phyloP scores from a whole-genome alignment of 208 protist species.

The Leishmania turanica region DNA sequence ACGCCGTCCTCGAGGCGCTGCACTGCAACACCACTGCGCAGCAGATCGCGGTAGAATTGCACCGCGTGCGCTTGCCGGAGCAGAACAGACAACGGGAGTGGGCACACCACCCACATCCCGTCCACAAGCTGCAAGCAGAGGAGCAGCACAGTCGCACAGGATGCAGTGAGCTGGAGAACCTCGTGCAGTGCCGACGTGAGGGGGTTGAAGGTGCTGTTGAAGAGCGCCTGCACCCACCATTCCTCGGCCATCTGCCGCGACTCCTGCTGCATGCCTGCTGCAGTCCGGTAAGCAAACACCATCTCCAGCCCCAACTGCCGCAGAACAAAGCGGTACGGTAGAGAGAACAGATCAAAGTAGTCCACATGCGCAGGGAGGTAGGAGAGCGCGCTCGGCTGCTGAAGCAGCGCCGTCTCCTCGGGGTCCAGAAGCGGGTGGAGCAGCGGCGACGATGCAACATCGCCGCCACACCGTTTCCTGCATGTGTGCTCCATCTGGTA shows the following conservation, averaged over 20 bases:
- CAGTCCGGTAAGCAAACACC: constrained; percentile 61
- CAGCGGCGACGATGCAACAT: neutral
- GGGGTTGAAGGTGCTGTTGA: constrained; percentile 40
- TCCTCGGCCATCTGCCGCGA: constrained; percentile 36
- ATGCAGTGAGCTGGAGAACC: constrained; percentile 10
- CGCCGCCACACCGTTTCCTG: neutral
- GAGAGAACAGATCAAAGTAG: constrained; percentile 41
- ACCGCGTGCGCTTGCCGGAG: constrained; percentile 10
- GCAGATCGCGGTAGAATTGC: constrained; percentile 7
- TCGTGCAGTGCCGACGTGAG: constrained; percentile 34
- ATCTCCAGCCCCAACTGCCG: constrained; percentile 72
- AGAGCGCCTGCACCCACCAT: constrained; percentile 35
- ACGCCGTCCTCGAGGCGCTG: constrained; percentile 22
- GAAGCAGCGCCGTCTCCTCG: constrained; percentile 35
- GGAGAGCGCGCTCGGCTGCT: constrained; percentile 12
- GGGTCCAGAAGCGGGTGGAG: constrained; percentile 35
- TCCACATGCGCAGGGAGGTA: constrained; percentile 44
- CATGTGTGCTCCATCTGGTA: constrained; percentile 10
- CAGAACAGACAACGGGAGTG: neutral
- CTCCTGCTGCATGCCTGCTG: constrained; percentile 33
- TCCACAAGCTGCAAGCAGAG: constrained; percentile 1
- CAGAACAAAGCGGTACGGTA: constrained; percentile 54
- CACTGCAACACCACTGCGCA: constrained; percentile 22
- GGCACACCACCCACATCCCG: neutral
- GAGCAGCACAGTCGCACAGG: constrained; percentile 21